Evolutionary conservation across 2,329 filamentous ascomycete genomes (phyloP).

Genomic region (Corynespora cassiicola): DNA sequence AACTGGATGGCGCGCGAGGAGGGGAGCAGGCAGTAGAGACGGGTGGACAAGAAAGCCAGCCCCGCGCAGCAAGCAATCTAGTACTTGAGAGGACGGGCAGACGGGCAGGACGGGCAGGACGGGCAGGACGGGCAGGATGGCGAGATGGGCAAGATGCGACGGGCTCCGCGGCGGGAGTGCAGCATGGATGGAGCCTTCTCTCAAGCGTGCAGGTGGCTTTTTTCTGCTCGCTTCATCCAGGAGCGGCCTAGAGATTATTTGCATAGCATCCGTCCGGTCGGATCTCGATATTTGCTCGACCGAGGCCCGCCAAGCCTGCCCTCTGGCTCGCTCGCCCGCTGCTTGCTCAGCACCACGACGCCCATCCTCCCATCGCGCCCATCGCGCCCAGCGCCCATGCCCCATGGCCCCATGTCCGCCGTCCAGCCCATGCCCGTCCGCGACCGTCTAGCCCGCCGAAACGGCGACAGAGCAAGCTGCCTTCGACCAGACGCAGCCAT

Average conservation of each 20-base stretch:
- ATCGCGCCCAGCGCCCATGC: no score
- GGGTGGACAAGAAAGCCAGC: no score
- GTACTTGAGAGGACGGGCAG: background rate
- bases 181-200: constrained; percentile 19
- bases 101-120: constrained; percentile 1
- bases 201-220: background rate
- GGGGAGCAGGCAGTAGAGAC: no score
- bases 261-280: constrained; percentile 36
- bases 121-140: constrained; percentile 2
- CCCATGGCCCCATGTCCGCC: no score
- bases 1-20: background rate
- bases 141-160: background rate
- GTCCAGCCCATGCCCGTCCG: no score
- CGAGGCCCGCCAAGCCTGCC: background rate
- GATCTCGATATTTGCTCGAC: constrained; percentile 23
- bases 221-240: constrained; percentile 9
- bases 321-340: background rate
- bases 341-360: constrained; percentile 6
- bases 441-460: constrained; percentile 24
- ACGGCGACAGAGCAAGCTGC: constrained; percentile 21
- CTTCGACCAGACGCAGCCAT: no score
- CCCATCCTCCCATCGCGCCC: no score
- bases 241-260: constrained; percentile 25
- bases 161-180: constrained; percentile 1
- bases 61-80: no score